Percentiles rank a stretch among this genome's conserved stretches.
phyloP scores from a whole-genome alignment of 345 rosid species.

The Trapa incisa region DNA sequence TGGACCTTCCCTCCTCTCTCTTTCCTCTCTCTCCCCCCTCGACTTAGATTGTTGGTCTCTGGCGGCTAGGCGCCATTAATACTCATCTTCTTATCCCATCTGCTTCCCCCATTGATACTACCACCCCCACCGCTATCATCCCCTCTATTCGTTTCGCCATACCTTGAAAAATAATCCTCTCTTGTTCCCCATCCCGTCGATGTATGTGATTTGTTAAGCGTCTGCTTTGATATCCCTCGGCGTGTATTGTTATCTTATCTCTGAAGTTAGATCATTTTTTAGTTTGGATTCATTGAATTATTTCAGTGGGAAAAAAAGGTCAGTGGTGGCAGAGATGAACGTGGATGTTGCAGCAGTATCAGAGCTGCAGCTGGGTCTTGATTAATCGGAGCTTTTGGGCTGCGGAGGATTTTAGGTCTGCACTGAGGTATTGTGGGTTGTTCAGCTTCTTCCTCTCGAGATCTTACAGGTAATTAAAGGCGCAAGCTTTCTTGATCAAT shows the following conservation, averaged over 20 bases:
- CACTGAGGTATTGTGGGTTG: neutral
- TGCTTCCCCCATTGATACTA: neutral
- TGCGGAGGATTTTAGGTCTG: neutral
- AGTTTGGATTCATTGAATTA: neutral
- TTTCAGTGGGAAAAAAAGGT: neutral
- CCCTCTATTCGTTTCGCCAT: neutral
- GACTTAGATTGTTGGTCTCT: neutral
- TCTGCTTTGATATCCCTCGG: neutral
- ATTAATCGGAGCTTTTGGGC: neutral
- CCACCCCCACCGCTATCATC: neutral
- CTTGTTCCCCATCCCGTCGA: neutral
- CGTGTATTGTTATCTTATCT: neutral
- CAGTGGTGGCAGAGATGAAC: neutral
- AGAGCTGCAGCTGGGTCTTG: neutral
- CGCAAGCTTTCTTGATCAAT: neutral
- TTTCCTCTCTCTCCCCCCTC: no score
- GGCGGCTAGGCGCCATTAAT: conserved; percentile 8
- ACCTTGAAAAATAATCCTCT: neutral
- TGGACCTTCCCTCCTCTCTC: no score
- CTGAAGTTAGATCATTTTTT: neutral
- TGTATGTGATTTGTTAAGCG: neutral
- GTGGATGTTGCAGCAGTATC: neutral
- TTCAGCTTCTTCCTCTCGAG: neutral
- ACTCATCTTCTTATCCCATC: neutral
- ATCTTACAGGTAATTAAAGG: neutral